Evolutionary conservation across 306 rosid genomes (phyloP).

Genomic region (Cyclanthera cordifolia): DNA sequence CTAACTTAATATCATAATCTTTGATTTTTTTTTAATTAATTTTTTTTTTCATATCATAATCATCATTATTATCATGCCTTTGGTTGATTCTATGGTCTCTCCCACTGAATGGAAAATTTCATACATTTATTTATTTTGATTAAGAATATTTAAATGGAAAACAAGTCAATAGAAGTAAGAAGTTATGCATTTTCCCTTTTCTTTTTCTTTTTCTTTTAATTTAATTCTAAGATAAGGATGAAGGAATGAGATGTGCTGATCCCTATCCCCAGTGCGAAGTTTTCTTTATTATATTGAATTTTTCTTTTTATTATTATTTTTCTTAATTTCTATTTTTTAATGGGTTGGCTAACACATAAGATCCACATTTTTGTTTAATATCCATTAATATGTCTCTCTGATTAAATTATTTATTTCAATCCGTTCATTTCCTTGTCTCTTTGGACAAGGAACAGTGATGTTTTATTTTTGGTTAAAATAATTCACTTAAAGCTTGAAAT

Average conservation of each 20-base stretch:
- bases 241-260: background rate
- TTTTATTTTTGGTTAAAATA: too few species aligned
- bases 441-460: background rate
- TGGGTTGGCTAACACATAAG: background rate
- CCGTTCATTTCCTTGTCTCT: background rate
- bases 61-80: background rate
- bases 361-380: background rate
- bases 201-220: background rate
- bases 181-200: background rate
- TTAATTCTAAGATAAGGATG: background rate
- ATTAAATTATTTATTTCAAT: background rate
- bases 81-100: background rate
- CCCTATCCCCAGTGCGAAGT: background rate
- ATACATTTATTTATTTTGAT: background rate
- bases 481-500: background rate
- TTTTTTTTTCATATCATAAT: too few species aligned
- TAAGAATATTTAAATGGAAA: background rate
- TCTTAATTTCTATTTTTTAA: background rate
- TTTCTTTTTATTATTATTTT: background rate
- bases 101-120: background rate
- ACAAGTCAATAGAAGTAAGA: slow-evolving; percentile 5
- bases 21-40: background rate
- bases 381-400: background rate
- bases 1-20: background rate
- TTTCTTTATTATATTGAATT: background rate